phyloP scores from a whole-genome alignment of 352 stramenopile species.

The Globisporangium lucens region DNA sequence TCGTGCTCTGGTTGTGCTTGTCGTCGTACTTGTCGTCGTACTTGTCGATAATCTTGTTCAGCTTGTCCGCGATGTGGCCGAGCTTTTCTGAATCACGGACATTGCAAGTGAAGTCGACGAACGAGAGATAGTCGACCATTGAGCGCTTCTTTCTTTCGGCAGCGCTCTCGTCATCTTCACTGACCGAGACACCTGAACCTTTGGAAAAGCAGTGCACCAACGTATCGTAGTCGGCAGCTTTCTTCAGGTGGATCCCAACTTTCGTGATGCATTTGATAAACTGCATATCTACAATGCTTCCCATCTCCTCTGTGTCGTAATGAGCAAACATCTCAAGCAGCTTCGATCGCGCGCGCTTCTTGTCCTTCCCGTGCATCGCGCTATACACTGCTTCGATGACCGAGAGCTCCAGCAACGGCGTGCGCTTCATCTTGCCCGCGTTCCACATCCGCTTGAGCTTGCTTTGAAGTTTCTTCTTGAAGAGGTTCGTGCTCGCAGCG shows the following conservation, averaged over 20 bases:
- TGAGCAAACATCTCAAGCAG: slow-evolving; percentile 48
- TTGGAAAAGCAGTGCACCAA: slow-evolving; percentile 43
- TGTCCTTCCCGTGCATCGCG: slow-evolving; percentile 41
- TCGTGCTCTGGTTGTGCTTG: slow-evolving; percentile 39
- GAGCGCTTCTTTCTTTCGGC: slow-evolving; percentile 13
- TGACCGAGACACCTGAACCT: background rate
- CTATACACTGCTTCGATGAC: slow-evolving; percentile 54
- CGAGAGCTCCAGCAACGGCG: slow-evolving; percentile 39
- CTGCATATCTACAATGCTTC: slow-evolving; percentile 31
- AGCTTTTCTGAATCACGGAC: slow-evolving; percentile 62
- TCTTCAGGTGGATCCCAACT: slow-evolving; percentile 46
- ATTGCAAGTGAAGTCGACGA: slow-evolving; percentile 70
- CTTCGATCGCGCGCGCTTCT: slow-evolving; percentile 34
- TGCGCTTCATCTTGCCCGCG: slow-evolving; percentile 44
- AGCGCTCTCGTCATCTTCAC: slow-evolving; percentile 8
- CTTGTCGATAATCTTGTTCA: slow-evolving; percentile 41
- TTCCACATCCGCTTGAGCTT: slow-evolving; percentile 31
- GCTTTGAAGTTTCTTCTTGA: slow-evolving; percentile 18
- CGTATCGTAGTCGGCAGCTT: slow-evolving; percentile 26
- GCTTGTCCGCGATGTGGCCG: slow-evolving; percentile 41
- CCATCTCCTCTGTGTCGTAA: slow-evolving; percentile 39
- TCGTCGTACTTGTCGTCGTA: slow-evolving; percentile 67
- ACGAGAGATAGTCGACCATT: slow-evolving; percentile 50
- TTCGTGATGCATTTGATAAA: slow-evolving; percentile 66
- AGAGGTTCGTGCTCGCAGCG: background rate